Evolutionary conservation across 768 basidiomycete genomes (phyloP), one percentile per base, ranked within the genome.

Genomic region (Tricholoma sp.): DNA sequence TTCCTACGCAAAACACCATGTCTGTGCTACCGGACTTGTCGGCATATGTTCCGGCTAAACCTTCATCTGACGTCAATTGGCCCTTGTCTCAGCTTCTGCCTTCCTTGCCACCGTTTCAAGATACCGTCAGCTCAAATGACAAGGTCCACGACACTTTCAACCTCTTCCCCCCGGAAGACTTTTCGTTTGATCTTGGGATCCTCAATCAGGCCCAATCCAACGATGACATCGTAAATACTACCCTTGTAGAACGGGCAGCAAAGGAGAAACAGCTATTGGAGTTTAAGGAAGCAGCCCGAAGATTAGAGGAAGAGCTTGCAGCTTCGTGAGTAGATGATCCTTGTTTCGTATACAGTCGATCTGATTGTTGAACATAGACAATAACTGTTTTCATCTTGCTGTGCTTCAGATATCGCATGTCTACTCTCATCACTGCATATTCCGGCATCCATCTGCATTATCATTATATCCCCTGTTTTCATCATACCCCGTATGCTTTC

Each of bases 211-310:
- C 29, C n/a, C 47, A 9, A 13, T 18, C 15, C 29, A 49, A 7
- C 1, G 32, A 9, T 32, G 29, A n/a, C 3, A 15, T 17, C 32
- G 47, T 32, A 17, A 31, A 49, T 11, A 15, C 36, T 29, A 31
- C 34, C 9, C 56, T 53, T 32, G 44, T 49, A 44, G 64, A 63
- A 8, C 62, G 69, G 6, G 65, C 70, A 33, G 65, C 65, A 31
- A 67, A 74, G 54, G 61, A 71, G 34, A 66, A 69, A 33, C 63
- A 69, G 54, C 62, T 72, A 28, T 59, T 64, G 15, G 62, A 59
- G 24, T 68, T 76, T 64, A 70, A 72, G 56, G 70, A 74, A 36
- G 70, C 62, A 6, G 63, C 71, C 5, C 61, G 66, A n/a, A 65
- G 55, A 57, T 64, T 76, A 45, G 70, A 74, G 13, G 57, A 61